Evolutionary conservation across 805 yeast genomes (phyloP), one percentile per base, ranked within the genome.

Genomic region (Teunomyces stri): DNA sequence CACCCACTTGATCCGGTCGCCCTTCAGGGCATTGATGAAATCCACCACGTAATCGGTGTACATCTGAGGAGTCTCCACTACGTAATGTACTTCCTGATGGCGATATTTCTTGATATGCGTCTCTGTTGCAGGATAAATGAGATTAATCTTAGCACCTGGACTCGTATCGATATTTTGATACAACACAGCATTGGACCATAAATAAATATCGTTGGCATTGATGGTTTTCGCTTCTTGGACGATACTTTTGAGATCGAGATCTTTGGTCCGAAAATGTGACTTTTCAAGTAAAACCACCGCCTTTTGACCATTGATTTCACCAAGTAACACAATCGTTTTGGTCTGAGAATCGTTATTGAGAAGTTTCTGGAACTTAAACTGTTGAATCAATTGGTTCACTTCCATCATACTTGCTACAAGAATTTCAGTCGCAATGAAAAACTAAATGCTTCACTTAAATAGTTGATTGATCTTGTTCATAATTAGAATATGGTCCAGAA

Each of bases 81-180:
- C 75, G 59, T 86, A 65, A 53, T 83, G 89, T 28, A 62, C 57
- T n/a, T 65, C 66, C 54, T 86, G 89, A 11, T 65, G 70, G n/a
- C 79, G 72, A 62, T 80, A 89, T 67, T 94, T 94, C 41, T 76
- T 76, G 41, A 94, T 82, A 62, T 94, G 99, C 3, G 84, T 79
- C 42, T 81, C 83, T 0, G 97, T 86, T 0, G 98, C 98, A 1
- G 99, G 99, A 62, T 80, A 89, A 21, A 92, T 83, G 47, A 92
- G 56, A 55, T 85, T 89, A 46, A 89, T 56, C 59, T 91, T 90
- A 12, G 84, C 84, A 0, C 82, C 76, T 1, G 95, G 88, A 4
- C 56, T 56, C 0, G 56, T 53, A 0, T 68, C 70, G n/a, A 81
- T 50, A 42, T 75, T 70, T 51, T 80, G 84, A 3, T 55, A 55